phyloP scores from a whole-genome alignment of 2,329 filamentous ascomycete genomes.

The Aspergillus sp. region DNA sequence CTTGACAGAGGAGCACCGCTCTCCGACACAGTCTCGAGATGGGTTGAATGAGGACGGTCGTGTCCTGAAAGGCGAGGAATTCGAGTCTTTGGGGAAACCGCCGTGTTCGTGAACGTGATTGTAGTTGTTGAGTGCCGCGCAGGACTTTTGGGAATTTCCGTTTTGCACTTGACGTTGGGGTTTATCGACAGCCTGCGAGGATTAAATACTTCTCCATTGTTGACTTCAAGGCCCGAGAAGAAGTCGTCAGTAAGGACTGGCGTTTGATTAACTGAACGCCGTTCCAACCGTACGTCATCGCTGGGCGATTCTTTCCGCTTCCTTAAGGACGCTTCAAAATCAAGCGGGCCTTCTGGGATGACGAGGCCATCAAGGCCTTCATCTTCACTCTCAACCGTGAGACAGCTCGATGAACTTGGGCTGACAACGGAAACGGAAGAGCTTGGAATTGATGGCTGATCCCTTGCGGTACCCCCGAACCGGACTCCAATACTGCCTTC shows the following conservation, averaged over 20 bases:
- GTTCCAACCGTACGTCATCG: constrained; percentile 36
- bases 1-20: constrained; percentile 72
- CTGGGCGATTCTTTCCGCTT: constrained; percentile 61
- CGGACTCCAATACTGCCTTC: constrained; percentile 91
- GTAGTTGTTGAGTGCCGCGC: constrained; percentile 73
- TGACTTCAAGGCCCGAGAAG: constrained; percentile 82
- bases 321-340: constrained; percentile 77
- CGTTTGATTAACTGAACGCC: constrained; percentile 20
- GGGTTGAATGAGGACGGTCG: constrained; percentile 69
- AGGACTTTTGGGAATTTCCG: constrained; percentile 68
- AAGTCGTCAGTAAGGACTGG: constrained; percentile 67
- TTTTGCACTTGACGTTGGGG: constrained; percentile 87
- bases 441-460: constrained; percentile 76
- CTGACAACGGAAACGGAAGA: constrained; percentile 88
- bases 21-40: constrained; percentile 89
- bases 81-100: constrained; percentile 61
- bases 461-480: constrained; percentile 81
- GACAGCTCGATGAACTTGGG: constrained; percentile 86
- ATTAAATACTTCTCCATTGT: constrained; percentile 78
- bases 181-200: constrained; percentile 80
- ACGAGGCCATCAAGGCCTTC: constrained; percentile 89
- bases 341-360: constrained; percentile 77
- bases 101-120: constrained; percentile 86
- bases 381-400: constrained; percentile 90
- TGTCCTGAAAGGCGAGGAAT: constrained; percentile 76